Conservation (phyloP, 2,329 filamentous ascomycete species). For the Zymoseptoria tritici region DNA sequence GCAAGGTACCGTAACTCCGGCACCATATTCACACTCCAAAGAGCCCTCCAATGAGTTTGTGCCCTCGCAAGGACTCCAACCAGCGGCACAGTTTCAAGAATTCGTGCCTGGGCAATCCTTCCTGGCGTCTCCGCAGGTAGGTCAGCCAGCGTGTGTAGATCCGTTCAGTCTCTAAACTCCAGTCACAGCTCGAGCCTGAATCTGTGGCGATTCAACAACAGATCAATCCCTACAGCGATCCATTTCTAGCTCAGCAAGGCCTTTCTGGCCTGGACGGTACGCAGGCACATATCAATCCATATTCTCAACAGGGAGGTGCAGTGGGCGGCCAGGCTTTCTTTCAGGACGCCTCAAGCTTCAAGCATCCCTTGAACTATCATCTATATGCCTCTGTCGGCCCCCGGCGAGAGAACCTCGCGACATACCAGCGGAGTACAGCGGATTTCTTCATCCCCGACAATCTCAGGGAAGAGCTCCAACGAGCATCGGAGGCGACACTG, state of each 20-base stretch:
- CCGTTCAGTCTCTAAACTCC: background rate
- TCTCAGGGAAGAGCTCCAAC: constrained; percentile 78
- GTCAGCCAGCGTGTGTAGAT: background rate
- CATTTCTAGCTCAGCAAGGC: constrained; percentile 32
- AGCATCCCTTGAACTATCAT: constrained; percentile 71
- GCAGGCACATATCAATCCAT: constrained; percentile 52
- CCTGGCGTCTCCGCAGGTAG: constrained; percentile 42
- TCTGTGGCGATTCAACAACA: constrained; percentile 21
- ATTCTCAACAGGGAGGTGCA: constrained; percentile 61
- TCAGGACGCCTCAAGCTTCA: constrained; percentile 49
- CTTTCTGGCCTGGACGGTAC: constrained; percentile 27
- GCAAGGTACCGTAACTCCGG: constrained; percentile 37
- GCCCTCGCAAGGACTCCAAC: constrained; percentile 30
- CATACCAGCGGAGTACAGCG: constrained; percentile 78
- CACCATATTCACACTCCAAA: constrained; percentile 34
- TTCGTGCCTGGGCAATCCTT: constrained; percentile 49
- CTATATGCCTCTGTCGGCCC: constrained; percentile 82
- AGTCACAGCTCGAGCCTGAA: constrained; percentile 1
- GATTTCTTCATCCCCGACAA: constrained; percentile 90
- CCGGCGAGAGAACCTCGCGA: constrained; percentile 70
- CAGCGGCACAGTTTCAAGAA: constrained; percentile 42
- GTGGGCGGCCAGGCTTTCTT: constrained; percentile 62
- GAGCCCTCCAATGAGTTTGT: constrained; percentile 40
- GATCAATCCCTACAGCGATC: constrained; percentile 35
- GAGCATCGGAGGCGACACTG: constrained; percentile 75